These are phyloP conservation scores for Fusarium odoratissimum DNA, from an alignment of 2,329 filamentous ascomycete species.

Conservation along the genomic window DNA sequence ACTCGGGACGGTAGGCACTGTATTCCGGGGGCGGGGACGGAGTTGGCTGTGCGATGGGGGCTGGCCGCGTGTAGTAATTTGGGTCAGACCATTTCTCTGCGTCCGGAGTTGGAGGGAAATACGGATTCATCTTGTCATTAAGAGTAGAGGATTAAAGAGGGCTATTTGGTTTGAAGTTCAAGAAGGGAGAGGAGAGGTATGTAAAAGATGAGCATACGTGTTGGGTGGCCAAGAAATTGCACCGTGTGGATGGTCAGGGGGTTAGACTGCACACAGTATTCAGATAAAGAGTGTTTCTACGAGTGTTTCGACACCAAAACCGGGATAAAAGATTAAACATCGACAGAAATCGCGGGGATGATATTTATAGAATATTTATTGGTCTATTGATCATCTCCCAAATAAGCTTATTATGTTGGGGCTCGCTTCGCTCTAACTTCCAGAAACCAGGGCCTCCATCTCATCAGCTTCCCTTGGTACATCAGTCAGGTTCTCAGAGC, in stretches of 20 bases:
- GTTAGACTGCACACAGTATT: conserved; percentile 24
- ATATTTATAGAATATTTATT: conserved; percentile 18
- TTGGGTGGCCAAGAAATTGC: conserved; percentile 39
- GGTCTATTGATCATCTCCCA: background rate
- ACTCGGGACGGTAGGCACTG: conserved; percentile 18
- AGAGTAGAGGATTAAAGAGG: background rate
- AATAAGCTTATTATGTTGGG: background rate
- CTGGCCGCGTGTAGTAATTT: conserved; percentile 25
- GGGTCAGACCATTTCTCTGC: conserved; percentile 27
- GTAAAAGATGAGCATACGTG: background rate
- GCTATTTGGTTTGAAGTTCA: background rate
- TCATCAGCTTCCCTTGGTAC: conserved; percentile 75
- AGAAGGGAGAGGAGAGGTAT: conserved; percentile 17
- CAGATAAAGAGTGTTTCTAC: conserved; percentile 3
- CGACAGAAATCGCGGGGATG: background rate
- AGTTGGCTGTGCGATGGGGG: conserved; percentile 22
- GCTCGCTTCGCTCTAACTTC: conserved; percentile 20
- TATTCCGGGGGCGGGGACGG: conserved; percentile 31
- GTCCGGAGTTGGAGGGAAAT: conserved; percentile 3
- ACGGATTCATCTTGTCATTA: background rate
- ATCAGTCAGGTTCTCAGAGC: conserved; percentile 78
- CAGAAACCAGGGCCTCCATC: conserved; percentile 60
- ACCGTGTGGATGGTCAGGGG: conserved; percentile 34
- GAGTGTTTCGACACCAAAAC: background rate
- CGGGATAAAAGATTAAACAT: background rate